These are phyloP conservation scores for Eruca vesicaria DNA, from an alignment of 441 rosid genomes.

Conservation along the genomic window DNA sequence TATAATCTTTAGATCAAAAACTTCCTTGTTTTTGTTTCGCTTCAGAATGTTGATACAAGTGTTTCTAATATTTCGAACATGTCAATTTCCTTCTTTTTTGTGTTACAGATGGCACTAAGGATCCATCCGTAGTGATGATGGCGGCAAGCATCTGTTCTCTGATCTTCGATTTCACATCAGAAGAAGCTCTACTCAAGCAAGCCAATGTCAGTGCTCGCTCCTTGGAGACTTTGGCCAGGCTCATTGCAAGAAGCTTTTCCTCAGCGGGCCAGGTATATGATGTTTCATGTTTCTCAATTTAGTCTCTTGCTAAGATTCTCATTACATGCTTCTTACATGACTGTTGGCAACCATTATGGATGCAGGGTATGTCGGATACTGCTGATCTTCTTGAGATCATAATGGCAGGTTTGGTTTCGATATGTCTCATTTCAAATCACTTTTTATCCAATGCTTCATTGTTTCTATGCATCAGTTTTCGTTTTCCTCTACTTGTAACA, in stretches of 20 bases:
- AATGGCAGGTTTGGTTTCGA: constrained; percentile 49
- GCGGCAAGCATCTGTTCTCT: constrained; percentile 75
- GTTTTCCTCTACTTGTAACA: background rate
- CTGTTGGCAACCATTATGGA: constrained; percentile 2
- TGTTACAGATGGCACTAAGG: constrained; percentile 48
- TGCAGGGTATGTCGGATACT: constrained; percentile 49
- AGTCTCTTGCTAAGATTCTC: background rate
- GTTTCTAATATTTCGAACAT: background rate
- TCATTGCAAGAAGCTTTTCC: constrained; percentile 64
- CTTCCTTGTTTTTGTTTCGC: background rate
- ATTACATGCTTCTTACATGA: background rate
- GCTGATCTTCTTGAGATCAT: constrained; percentile 77
- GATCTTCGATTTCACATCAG: constrained; percentile 69
- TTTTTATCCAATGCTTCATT: background rate
- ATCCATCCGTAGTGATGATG: constrained; percentile 58
- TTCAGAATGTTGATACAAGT: background rate
- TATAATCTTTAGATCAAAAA: background rate
- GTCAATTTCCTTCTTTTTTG: background rate
- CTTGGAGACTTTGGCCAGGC: constrained; percentile 41
- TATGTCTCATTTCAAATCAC: background rate
- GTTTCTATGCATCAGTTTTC: background rate
- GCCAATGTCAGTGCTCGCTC: constrained; percentile 42
- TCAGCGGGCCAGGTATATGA: constrained; percentile 49
- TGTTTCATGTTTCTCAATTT: background rate
- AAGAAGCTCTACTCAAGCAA: constrained; percentile 62